Base-by-base conservation (phyloP, 352 stramenopile species). In the Phytophthora sp. region DNA sequence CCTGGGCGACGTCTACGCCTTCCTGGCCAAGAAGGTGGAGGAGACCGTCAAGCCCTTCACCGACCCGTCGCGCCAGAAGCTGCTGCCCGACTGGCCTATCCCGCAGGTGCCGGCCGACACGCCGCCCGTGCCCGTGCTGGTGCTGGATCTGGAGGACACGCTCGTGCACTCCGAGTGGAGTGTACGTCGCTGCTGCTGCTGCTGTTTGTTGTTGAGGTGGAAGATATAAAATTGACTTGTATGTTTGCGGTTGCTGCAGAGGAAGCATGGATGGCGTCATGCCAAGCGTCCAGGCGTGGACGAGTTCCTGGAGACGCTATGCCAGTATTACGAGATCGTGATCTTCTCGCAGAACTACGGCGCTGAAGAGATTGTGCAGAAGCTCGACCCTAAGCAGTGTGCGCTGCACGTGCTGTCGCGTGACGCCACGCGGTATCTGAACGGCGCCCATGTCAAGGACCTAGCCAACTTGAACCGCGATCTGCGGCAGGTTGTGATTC, bases 121-220 rank as follows among this genome's bases (percentile, higher is more conserved):
- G 38, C 87, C 87, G 17, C 87, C 83, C 8, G 82, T 94, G 17
- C 87, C 87, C 0, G 85, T 93, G 66, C 74, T 96, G 9, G 84
- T 96, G 21, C 57, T 96, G n/a, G 87, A 91, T 11, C 70, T 96
- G 1, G 87, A 96, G 75, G 87, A 96, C 58, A 93, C 87, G 18
- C 72, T 96, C 17, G 82, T 96, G 67, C 87, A 96, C 53, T 96
- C 87, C 9, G 87, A 96, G 55, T 96, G 85, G 87, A 92, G 79
- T 66, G 85, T 96, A 92, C 62, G 87, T 88, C 59, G 39, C 4
- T 46, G 41, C 30, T 31, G 17, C 24, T 1, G 15, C 28, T 28
- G 31, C 31, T 4, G 4, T 44, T 13, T 18, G 9, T 28, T 21
- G n/a, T n/a, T 28, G 12, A 27, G 6, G 17, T 9, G 10, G 15